Evolutionary conservation across 2,329 filamentous ascomycete species (phyloP), one percentile per base, ranked within the genome.

Genomic region (Stemphylium beticola): DNA sequence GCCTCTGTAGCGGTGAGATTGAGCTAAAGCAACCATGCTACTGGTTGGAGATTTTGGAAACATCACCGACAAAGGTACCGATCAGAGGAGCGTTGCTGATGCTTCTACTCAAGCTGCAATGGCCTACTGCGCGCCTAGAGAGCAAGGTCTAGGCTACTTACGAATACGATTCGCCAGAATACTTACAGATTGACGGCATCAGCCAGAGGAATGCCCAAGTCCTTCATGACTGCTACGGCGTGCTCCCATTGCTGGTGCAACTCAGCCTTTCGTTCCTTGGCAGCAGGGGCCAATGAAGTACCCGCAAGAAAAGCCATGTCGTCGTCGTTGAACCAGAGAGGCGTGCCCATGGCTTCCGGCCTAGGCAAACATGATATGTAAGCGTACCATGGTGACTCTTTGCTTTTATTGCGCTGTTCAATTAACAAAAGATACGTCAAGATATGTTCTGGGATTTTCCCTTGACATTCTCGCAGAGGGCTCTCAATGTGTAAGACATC

Each of bases 281-380:
- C 62, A 31, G 69, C 71, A 42, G 64, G 57, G 9, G 58, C 57
- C 14, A 77, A 49, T 49, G 73, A 73, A 26, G 75, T 77, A 10
- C 72, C 74, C 5, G 62, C 57, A 18, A 77, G 65, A 62, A 67
- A 75, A 17, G 61, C 51, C 46, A 68, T 49, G 46, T 77, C 75
- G 17, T 72, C 64, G 4, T 72, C 62, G 20, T 67, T 49, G 45
- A 76, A 77, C 68, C 69, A 77, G 7, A 76, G 54, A 14, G 75
- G 72, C 11, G 75, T 76, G n/a, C 62, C 69, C 67, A 77, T 66
- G 14, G 55, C 58, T 18, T 69, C 61, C 11, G 64, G 55, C 10
- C 22, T 57, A 10, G 75, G 75, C 40, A 77, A 62, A 41, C 68
- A 70, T 17, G 60, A 58, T 44, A 77, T 70, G 53, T 77, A 77